Base-by-base conservation (phyloP, 2,329 filamentous ascomycete species). In the Sarocladium brachiariae region DNA sequence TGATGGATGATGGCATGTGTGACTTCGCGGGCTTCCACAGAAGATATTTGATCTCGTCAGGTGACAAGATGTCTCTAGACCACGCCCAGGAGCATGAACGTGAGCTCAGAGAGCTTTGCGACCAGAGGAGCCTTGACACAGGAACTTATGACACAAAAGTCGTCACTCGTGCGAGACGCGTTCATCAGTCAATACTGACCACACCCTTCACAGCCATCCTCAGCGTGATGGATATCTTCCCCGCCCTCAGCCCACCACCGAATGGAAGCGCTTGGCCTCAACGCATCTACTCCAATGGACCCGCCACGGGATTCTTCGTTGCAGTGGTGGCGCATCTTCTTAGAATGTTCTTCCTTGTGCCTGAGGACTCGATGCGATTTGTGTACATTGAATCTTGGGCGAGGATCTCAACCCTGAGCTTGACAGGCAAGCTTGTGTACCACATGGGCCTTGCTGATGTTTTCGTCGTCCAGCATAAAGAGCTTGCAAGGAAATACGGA, bases 311-410 rank as follows among this genome's bases (percentile, higher is more conserved):
- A 1, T 89, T 95, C 54, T 84, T 95, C 31, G 74, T 96, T 45
- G 77, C 74, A 2, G 49, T 80, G 2, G 70, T 71, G 0, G 76
- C 73, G 0, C 71, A 76, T 34, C 1, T 70, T 0, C 59, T 81
- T 45, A 79, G 75, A 59, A 53, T 80, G 10, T 57, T 73, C 30
- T 69, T 58, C 50, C 9, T 73, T 5, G 68, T 71, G 23, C 75
- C 75, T 0, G 64, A 71, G 18, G 68, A 74, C 24, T 77, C 77
- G 55, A 84, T 92, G 70, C 80, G 82, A 55, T 84, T 87, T 9
- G 73, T 97, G 13, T 99, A 93, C 64, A 80, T 96, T 24, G 93
- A 99, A 73, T 93, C 87, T 18, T 96, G 91, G 85, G 92, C 93
- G 2, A 78, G 93, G 14, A 87, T 95, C 14, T 84, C 78, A 56